Conservation (phyloP, 768 basidiomycete genomes). For the Hericium rajendrae region DNA sequence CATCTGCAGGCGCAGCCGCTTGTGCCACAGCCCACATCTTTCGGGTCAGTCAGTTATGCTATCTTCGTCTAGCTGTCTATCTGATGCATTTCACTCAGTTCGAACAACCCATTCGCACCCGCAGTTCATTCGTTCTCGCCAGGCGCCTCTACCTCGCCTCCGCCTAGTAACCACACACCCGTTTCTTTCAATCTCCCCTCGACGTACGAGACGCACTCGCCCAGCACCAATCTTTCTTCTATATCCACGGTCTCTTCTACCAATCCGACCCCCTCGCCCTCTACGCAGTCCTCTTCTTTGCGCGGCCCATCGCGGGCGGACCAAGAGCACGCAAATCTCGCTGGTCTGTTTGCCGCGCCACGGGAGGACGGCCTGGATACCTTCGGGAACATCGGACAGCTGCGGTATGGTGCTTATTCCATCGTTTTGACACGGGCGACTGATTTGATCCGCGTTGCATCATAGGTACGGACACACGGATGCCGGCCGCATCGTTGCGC, state of each 20-base stretch:
- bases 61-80: background rate
- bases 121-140: constrained; percentile 21
- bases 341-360: constrained; percentile 73
- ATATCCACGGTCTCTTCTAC: constrained; percentile 27
- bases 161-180: constrained; percentile 27
- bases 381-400: constrained; percentile 79
- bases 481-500: constrained; percentile 18
- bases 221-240: constrained; percentile 29
- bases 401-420: constrained; percentile 41
- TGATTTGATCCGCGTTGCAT: background rate
- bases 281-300: constrained; percentile 6
- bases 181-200: constrained; percentile 56
- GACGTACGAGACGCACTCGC: constrained; percentile 44
- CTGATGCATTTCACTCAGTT: constrained; percentile 33
- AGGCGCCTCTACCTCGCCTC: constrained; percentile 23
- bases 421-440: background rate
- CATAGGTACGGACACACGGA: constrained; percentile 34
- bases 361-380: constrained; percentile 89
- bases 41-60: constrained; percentile 40
- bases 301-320: constrained; percentile 38
- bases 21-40: constrained; percentile 60
- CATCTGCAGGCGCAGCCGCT: constrained; percentile 24
- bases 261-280: constrained; percentile 20
- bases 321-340: constrained; percentile 66
- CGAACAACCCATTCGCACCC: constrained; percentile 92